Evolutionary conservation across 306 rosid species (phyloP), one percentile per base, ranked within the genome.

Genomic region (Abrus pulchellus): DNA sequence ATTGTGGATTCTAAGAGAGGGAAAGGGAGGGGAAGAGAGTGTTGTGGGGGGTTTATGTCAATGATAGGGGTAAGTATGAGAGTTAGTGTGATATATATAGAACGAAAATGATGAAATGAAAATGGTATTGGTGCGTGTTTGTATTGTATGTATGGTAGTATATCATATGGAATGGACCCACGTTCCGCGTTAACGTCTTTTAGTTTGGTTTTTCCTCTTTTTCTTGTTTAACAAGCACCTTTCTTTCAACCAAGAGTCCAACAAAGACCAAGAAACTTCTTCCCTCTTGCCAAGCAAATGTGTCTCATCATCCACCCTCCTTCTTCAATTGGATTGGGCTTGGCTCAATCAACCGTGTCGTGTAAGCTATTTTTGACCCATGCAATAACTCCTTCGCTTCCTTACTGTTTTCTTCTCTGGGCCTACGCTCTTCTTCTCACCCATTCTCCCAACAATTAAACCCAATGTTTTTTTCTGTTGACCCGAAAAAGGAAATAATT

Each of bases 231-330:
- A 72, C 77, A 54, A 71, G 48, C 34, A 34, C 49, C 63, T 50
- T 72, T 2, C 40, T 0, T 76, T 63, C 34, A 49, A 20, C 20
- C 20, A 20, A 20, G 20, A 20, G 10, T 49, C 44, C 54, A 72
- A 28, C 78, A 34, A 54, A 32, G 54, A 76, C 32, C 12, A 49
- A 27, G 78, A 71, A 80, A 38, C 41, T 72, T 80, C 67, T 50
- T 50, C 56, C 59, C 38, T 61, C 65, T 80, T 71, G 64, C 44
- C 28, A 8, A 9, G 48, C 20, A 61, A 38, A 6, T 49, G 10
- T 12, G 44, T 59, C 13, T 3, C 38, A 2, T 40, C 6, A 0
- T 3, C n/a, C 27, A 14, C 3, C n/a, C 0, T 60, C 72, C 29
- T 28, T 43, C 62, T 27, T 70, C 65, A 70, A 71, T 36, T 71